Evolutionary conservation across 2,329 filamentous ascomycete genomes (phyloP), one percentile per base, ranked within the genome.

Genomic region (Penicillium fuscoglaucum): DNA sequence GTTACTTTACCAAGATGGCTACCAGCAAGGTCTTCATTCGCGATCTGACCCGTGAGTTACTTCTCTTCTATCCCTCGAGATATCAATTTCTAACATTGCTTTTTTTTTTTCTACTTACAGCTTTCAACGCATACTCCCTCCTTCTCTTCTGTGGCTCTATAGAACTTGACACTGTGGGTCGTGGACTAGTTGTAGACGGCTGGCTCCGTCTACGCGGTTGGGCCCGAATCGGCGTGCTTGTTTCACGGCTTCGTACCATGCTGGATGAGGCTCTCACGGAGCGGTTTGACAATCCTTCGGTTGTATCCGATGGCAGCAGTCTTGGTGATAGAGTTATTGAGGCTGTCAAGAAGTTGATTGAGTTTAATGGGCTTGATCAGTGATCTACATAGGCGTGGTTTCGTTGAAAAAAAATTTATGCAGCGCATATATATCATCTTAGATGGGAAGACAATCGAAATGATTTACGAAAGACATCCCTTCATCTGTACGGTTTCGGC

Each of bases 21-120:
- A 98, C 93, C 1, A 90, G 85, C 71, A 98, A 98, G 79, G 86
- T 96, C 2, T 98, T 96, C 71, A 86, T 98, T 26, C 82, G 93
- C 24, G 93, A 98, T 69, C 77, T 97, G 47, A 98, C 93, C 15
- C 95, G 89, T 91, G 78, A 77, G 87, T 85, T n/a, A 26, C 5
- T 19, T 33, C 37, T 35, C 46, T 26, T 41, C 57, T 41, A 4
- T 15, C n/a, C 33, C 9, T 47, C 37, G 28, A 54, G 13, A 43
- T 51, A 46, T 17, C 28, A 40, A 40, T 37, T 50, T 49, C 57
- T 64, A 56, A 59, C n/a, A 41, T 17, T 37, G 0, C n/a, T 39
- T 39, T 39, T 49, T n/a, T 48, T 33, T 31, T 19, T 21, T 12
- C 19, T 17, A 3, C 13, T 21, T 58, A 12, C 46, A 73, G 71